Evolutionary conservation across 805 yeast genomes (phyloP), one percentile per base, ranked within the genome.

Genomic region (Kodamaea kakaduensis): DNA sequence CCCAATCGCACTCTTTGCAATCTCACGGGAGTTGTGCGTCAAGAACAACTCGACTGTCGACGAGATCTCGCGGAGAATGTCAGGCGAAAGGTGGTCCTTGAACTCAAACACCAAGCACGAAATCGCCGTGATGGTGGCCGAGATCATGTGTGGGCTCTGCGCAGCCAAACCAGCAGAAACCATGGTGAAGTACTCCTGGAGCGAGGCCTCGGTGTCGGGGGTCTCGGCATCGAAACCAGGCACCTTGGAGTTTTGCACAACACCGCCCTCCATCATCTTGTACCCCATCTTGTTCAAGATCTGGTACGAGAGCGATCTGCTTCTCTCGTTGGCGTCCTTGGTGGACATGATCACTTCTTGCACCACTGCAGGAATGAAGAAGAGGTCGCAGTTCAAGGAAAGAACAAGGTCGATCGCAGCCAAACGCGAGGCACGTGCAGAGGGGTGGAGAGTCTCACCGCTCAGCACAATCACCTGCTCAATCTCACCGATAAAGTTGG

Each of bases 141-240:
- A 85, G 20, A 93, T 84, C 96, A 90, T 90, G 64, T 90, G 95
- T 22, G 94, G 90, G 19, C 93, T 75, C 45, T 84, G 81, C 38
- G 96, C 96, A 23, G 93, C 96, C 47, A 94, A 69, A 66, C 98
- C 99, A 18, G 97, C 98, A 59, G 90, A 77, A 19, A 90, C 82
- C 82, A 93, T 86, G 19, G 94, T 87, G 67, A 90, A 86, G 55
- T 71, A 89, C 60, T 89, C 96, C 30, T 79, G 73, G 37, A 89
- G 69, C 13, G 78, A 70, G 6, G 95, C 93, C 34, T 69, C 67
- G 7, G 80, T 66, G 41, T 75, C 75, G n/a, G 84, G 82, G 18
- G 78, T 73, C 5, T 65, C 72, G 5, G 68, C 61, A 31, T 75
- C 88, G 54, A 82, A 73, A 3, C 81, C 85, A 22, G 87, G 80